Evolutionary conservation across 129 eudicot species (phyloP).

Genomic region (Calendula officinalis): DNA sequence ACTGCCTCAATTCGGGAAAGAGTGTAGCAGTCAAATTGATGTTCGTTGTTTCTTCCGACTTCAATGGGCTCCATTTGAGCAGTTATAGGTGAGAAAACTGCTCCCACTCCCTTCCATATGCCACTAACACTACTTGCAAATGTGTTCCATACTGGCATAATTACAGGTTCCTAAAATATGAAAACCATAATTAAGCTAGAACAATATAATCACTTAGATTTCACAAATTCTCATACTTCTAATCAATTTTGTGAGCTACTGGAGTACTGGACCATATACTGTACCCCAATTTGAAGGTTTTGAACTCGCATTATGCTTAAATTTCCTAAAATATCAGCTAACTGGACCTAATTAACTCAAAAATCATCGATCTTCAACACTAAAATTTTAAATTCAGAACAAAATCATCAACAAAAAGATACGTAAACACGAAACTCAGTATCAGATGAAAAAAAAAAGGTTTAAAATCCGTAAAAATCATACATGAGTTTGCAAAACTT

Average conservation of each 20-base stretch:
- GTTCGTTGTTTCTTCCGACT: constrained; percentile 62
- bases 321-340: neutral
- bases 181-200: constrained; percentile 9
- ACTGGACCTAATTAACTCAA: neutral
- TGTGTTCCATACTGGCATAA: constrained; percentile 85
- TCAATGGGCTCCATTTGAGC: constrained; percentile 99
- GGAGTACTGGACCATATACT: no score
- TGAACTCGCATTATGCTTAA: neutral
- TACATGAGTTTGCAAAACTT: constrained; percentile 90
- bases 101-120: constrained; percentile 99
- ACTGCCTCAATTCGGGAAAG: constrained; percentile 71
- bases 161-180: constrained; percentile 83
- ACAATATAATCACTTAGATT: neutral
- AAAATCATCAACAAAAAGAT: neutral
- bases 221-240: no score
- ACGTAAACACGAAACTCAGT: neutral
- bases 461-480: neutral
- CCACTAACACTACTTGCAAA: constrained; percentile 94
- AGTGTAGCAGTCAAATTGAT: constrained; percentile 87
- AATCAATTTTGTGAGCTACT: no score
- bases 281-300: no score
- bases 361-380: neutral
- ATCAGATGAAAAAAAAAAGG: neutral
- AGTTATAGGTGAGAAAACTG: constrained; percentile 89
- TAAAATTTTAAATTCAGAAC: neutral